phyloP scores from a whole-genome alignment of 148 eudicot genomes.

The Persicaria maculosa region DNA sequence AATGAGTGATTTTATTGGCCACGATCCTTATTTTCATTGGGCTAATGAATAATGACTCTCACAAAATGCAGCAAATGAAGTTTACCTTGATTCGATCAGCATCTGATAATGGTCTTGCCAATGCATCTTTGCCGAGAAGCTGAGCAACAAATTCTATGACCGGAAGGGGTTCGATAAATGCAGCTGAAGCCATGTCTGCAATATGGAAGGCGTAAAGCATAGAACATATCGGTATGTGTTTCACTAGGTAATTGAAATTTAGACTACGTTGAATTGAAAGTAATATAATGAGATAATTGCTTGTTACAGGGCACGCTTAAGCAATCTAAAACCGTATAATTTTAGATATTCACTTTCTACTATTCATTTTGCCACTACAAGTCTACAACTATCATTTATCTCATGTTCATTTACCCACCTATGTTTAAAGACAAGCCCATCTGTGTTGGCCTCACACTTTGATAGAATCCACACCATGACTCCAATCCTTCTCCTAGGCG shows the following conservation, averaged over 20 bases:
- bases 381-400: background rate
- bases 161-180: slow-evolving; percentile 64
- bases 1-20: background rate
- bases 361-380: background rate
- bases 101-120: slow-evolving; percentile 50
- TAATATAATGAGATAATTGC: background rate
- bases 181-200: slow-evolving; percentile 65
- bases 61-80: background rate
- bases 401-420: slow-evolving; percentile 24
- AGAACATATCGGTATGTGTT: background rate
- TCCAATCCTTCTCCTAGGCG: slow-evolving; percentile 64
- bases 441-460: slow-evolving; percentile 70
- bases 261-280: background rate
- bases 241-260: background rate
- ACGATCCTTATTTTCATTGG: background rate
- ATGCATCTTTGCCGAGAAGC: slow-evolving; percentile 59
- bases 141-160: slow-evolving; percentile 60
- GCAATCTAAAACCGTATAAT: background rate
- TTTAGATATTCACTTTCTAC: background rate
- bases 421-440: slow-evolving; percentile 74
- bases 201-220: background rate
- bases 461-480: slow-evolving; percentile 77
- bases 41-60: background rate
- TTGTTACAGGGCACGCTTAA: background rate
- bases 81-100: slow-evolving; percentile 66